Percentiles rank a stretch among this genome's conserved stretches.
phyloP scores from a whole-genome alignment of 176 grass and related monocot species.

The Zoysia japonica region DNA sequence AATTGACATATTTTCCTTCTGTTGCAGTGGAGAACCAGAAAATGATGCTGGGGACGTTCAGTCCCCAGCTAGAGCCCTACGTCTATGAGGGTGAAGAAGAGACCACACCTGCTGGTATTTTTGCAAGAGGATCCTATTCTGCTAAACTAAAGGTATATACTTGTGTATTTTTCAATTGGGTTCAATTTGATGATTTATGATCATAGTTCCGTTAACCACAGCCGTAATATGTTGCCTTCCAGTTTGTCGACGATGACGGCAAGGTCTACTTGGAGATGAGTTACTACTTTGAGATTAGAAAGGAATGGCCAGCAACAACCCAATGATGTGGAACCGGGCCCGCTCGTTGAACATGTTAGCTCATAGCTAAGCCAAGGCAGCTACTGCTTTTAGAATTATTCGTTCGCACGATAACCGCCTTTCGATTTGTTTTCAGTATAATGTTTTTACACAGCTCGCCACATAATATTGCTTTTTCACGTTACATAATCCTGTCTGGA shows the following conservation, averaged over 20 bases:
- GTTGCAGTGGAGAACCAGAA: constrained; percentile 77
- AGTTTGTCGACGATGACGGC: constrained; percentile 91
- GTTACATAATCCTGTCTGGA: constrained; percentile 45
- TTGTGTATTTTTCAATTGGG: neutral
- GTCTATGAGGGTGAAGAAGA: constrained; percentile 79
- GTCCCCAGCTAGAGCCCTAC: constrained; percentile 83
- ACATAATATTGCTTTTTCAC: constrained; percentile 40
- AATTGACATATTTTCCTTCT: constrained; percentile 4
- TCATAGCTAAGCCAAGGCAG: constrained; percentile 50
- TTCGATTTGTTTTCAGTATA: constrained; percentile 8
- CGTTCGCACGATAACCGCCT: neutral
- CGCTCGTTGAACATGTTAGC: constrained; percentile 38
- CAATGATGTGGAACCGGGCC: constrained; percentile 46
- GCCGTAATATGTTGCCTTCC: neutral
- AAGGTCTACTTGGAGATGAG: constrained; percentile 85
- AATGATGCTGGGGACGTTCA: constrained; percentile 90
- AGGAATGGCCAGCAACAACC: constrained; percentile 60
- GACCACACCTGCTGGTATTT: constrained; percentile 76
- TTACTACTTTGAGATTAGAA: constrained; percentile 92
- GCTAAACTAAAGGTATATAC: constrained; percentile 68
- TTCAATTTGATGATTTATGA: neutral
- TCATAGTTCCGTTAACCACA: neutral
- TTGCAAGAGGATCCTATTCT: constrained; percentile 82
- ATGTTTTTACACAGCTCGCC: neutral
- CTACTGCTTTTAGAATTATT: constrained; percentile 43